phyloP scores from a whole-genome alignment of 352 stramenopile genomes.

The Phytophthora tubulina region DNA sequence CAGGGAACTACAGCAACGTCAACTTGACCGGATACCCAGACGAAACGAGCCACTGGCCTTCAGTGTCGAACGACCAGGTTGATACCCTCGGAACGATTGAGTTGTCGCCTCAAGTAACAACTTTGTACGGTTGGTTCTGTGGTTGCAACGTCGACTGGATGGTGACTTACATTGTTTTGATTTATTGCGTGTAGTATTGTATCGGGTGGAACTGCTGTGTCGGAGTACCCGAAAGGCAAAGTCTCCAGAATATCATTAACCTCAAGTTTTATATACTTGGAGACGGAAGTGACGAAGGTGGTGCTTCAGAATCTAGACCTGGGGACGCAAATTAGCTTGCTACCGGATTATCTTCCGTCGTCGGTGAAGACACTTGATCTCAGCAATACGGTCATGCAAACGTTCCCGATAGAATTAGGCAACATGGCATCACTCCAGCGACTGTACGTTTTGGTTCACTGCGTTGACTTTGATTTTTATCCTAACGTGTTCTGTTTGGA shows the following conservation, averaged over 20 bases:
- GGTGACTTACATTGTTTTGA: neutral
- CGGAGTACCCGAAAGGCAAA: constrained; percentile 16
- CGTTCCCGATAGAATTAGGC: constrained; percentile 6
- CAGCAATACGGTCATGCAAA: constrained; percentile 6
- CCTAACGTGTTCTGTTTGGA: neutral
- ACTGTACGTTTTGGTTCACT: constrained; percentile 2
- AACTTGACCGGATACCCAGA: constrained; percentile 11
- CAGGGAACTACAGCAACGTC: neutral
- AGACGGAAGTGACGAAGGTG: constrained; percentile 13
- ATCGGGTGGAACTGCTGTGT: constrained; percentile 7
- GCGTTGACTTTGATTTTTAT: neutral
- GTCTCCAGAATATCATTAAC: constrained; percentile 19
- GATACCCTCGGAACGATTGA: constrained; percentile 16
- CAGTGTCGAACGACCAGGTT: constrained; percentile 12
- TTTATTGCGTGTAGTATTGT: constrained; percentile 5
- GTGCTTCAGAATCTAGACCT: constrained; percentile 16
- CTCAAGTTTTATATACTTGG: constrained; percentile 8
- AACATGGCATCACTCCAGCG: constrained; percentile 16
- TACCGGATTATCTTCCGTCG: constrained; percentile 14
- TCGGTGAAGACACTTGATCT: constrained; percentile 14
- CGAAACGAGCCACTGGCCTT: constrained; percentile 8
- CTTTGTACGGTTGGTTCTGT: constrained; percentile 5
- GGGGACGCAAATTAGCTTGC: constrained; percentile 5
- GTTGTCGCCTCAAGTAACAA: constrained; percentile 13
- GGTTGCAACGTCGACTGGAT: neutral